phyloP scores from a whole-genome alignment of 164 flowering plant genomes.

The Vitis labrusca region DNA sequence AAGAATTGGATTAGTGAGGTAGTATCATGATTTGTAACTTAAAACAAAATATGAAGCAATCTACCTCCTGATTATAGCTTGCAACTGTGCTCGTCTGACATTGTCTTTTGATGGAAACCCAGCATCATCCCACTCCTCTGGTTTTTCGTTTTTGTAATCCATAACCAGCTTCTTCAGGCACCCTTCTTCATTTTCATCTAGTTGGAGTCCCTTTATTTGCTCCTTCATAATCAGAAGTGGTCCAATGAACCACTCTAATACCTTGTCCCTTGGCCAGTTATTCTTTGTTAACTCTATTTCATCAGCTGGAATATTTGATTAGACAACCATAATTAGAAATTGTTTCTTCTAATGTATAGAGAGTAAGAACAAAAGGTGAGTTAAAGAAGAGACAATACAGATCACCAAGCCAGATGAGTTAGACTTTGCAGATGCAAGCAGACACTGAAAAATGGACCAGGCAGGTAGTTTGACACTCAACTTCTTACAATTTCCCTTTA shows the following conservation, averaged over 20 bases:
- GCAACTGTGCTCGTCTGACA: constrained; percentile 79
- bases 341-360: neutral
- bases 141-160: constrained; percentile 48
- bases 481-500: constrained; percentile 72
- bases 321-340: neutral
- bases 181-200: constrained; percentile 62
- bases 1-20: too few relatives aligned
- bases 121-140: constrained; percentile 71
- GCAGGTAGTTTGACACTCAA: constrained; percentile 69
- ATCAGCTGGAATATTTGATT: constrained; percentile 48
- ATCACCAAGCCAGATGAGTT: constrained; percentile 65
- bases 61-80: constrained; percentile 83
- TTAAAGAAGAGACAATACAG: constrained; percentile 38
- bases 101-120: constrained; percentile 66
- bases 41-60: neutral
- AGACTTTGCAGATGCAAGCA: constrained; percentile 71
- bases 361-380: neutral
- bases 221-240: constrained; percentile 86
- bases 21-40: too few relatives aligned
- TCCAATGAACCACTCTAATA: constrained; percentile 82
- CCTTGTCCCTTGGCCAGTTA: constrained; percentile 68
- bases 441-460: constrained; percentile 79
- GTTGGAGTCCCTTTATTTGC: constrained; percentile 64
- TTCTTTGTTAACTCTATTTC: constrained; percentile 53
- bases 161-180: constrained; percentile 59